Conservation (phyloP, 345 rosid genomes). For the Citrus cavaleriei region DNA sequence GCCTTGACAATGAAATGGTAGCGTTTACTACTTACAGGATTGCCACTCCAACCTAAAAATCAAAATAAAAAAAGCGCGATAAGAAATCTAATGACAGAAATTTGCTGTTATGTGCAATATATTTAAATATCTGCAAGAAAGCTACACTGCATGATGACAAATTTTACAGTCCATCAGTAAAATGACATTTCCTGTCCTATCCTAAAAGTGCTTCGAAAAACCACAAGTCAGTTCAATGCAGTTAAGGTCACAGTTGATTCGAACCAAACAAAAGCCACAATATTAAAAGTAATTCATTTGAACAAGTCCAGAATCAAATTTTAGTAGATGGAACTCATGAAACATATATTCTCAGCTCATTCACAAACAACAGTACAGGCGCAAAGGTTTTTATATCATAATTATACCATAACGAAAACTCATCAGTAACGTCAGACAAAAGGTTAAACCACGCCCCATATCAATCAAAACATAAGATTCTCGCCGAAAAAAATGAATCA, state of each 20-base stretch:
- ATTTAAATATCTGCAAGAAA: not conserved
- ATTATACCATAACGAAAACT: not conserved
- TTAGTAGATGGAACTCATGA: not conserved
- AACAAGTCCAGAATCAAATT: not conserved
- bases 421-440: not conserved
- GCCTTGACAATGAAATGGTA: constrained; percentile 70
- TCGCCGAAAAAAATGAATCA: no score
- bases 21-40: constrained; percentile 61
- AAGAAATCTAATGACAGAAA: not conserved
- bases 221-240: no score
- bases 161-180: not conserved
- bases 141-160: not conserved
- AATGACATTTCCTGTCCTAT: not conserved
- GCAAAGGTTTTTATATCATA: not conserved
- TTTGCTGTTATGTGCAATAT: not conserved
- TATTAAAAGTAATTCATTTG: not conserved
- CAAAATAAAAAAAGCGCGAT: not conserved
- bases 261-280: no score
- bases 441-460: not conserved
- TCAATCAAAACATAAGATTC: no score
- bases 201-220: not conserved
- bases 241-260: not conserved
- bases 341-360: not conserved
- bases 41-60: constrained; percentile 61
- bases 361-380: not conserved